Evolutionary conservation across 106 monocot species (phyloP).

Genomic region (Alisma plantagoaquatica): DNA sequence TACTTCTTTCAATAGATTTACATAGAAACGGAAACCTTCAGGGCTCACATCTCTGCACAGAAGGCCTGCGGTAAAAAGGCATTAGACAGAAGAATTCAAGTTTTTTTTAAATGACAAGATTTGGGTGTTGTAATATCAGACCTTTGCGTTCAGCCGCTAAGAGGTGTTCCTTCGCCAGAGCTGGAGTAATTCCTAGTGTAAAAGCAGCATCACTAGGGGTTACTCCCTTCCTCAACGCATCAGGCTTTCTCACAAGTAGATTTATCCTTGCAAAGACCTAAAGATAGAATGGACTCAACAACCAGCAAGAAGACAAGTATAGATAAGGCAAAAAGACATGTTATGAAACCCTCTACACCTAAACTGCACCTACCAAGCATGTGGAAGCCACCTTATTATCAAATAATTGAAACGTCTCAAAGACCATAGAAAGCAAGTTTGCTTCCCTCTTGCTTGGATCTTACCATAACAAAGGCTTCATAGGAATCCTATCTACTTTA

Average conservation of each 20-base stretch:
- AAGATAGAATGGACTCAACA: background rate
- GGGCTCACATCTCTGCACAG: conserved; percentile 91
- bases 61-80: conserved; percentile 43
- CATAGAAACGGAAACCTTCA: conserved; percentile 89
- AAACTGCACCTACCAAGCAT: no score
- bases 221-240: conserved; percentile 65
- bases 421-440: no score
- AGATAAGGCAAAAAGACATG: no score
- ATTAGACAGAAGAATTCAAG: background rate
- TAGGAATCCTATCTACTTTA: no score
- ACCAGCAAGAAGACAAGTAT: no score
- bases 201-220: conserved; percentile 89
- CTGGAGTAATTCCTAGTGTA: conserved; percentile 79
- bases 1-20: conserved; percentile 80
- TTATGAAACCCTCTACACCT: no score
- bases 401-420: no score
- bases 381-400: no score
- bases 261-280: conserved; percentile 83
- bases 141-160: conserved; percentile 81
- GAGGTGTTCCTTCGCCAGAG: conserved; percentile 90
- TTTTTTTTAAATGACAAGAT: background rate
- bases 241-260: conserved; percentile 55
- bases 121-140: background rate
- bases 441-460: no score
- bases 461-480: no score